Conservation (phyloP, 305 asterid genomes). For the Caryopteris hybrid region DNA sequence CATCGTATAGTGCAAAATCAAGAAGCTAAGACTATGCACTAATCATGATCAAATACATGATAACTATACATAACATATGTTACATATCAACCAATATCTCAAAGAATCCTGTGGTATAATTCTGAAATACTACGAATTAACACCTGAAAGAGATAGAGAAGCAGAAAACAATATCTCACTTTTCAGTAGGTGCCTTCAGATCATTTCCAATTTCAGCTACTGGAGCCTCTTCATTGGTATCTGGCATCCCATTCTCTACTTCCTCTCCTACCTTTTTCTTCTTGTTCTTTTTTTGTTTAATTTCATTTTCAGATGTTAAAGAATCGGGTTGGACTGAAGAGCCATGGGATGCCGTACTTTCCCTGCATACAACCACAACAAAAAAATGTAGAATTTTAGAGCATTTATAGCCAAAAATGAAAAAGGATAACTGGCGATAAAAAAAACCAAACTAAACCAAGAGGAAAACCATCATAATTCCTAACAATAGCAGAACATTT, state of each 20-base stretch:
- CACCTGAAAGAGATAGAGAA: not conserved
- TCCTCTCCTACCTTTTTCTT: constrained; percentile 45
- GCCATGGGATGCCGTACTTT: constrained; percentile 11
- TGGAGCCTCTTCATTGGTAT: constrained; percentile 25
- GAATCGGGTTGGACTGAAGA: constrained; percentile 24
- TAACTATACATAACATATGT: not conserved
- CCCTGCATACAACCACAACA: constrained; percentile 26
- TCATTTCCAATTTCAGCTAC: constrained; percentile 38
- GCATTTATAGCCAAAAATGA: not conserved
- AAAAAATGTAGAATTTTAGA: not conserved
- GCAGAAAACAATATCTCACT: constrained; percentile 40
- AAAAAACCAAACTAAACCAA: not conserved
- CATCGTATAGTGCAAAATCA: not conserved
- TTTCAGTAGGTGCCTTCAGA: constrained; percentile 36
- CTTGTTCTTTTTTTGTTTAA: constrained; percentile 54
- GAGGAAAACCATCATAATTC: not conserved
- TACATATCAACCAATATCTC: constrained; percentile 4
- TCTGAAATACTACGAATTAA: constrained; percentile 10
- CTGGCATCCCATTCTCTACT: constrained; percentile 26
- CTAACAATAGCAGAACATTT: not conserved
- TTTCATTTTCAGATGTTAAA: constrained; percentile 29
- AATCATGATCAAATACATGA: not conserved
- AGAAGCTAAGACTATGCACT: not conserved
- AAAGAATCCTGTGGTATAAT: not conserved
- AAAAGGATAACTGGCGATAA: not conserved